A percentile compares a stretch with the other conserved stretches of the same genome.
phyloP scores from a whole-genome alignment of 2,329 filamentous ascomycete genomes.

The Lachnellula cervina region DNA sequence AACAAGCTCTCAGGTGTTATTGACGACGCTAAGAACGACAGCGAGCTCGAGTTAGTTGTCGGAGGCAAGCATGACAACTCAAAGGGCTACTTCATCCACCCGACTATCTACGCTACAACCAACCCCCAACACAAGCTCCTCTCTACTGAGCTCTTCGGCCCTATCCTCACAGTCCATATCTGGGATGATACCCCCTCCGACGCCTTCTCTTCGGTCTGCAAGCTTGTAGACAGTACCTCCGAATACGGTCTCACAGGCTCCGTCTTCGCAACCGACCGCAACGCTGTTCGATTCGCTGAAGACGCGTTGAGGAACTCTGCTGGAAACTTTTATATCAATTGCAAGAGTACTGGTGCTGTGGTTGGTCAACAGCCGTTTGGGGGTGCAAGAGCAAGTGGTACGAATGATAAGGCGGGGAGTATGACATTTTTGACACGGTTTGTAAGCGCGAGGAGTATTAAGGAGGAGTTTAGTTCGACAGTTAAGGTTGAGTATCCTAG shows the following conservation, averaged over 20 bases:
- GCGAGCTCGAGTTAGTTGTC: conserved; percentile 64
- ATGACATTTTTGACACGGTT: conserved; percentile 59
- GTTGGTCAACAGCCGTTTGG: conserved; percentile 71
- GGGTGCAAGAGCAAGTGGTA: conserved; percentile 62
- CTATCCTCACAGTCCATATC: conserved; percentile 67
- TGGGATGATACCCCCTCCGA: conserved; percentile 63
- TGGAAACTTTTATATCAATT: conserved; percentile 84
- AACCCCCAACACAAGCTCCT: conserved; percentile 72
- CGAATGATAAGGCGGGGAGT: conserved; percentile 70
- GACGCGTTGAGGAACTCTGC: conserved; percentile 67
- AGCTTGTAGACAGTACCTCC: conserved; percentile 63
- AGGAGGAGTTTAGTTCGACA: conserved; percentile 69
- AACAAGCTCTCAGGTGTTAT: conserved; percentile 74
- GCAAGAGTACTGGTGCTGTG: conserved; percentile 71
- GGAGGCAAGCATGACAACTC: conserved; percentile 74
- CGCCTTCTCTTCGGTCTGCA: conserved; percentile 55
- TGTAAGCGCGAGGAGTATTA: conserved; percentile 62
- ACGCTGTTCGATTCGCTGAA: conserved; percentile 62
- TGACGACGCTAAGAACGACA: conserved; percentile 72
- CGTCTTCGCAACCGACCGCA: conserved; percentile 67
- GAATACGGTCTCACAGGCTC: conserved; percentile 76
- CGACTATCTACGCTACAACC: conserved; percentile 73
- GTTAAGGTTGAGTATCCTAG: conserved; percentile 64
- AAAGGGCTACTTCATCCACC: conserved; percentile 78
- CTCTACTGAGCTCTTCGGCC: conserved; percentile 76